Base-by-base conservation (phyloP, 148 eudicot genomes). In the Rhododendron mucronatum region DNA sequence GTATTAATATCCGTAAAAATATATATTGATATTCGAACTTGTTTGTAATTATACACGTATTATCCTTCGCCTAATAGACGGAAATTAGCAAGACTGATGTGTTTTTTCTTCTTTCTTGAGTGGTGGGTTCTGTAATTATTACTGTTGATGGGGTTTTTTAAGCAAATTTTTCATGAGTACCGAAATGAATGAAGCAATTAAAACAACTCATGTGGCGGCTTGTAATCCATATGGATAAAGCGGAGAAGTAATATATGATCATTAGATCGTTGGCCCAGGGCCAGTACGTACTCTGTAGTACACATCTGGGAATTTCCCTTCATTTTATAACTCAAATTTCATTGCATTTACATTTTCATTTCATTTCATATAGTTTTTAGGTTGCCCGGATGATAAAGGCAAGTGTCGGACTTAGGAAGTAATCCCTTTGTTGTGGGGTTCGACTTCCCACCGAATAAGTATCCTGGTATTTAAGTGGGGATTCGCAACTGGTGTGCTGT, bases 201-300 rank as follows among this genome's bases (percentile, higher is more conserved):
- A 57, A 85, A 48, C 83, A 45, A 47, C 67, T 39, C 85, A 84
- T 87, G 78, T 89, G 89, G 85, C 83, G 88, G 91, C 88, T 85
- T 47, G 78, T 18, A 47, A 18, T 59, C 50, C 65, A 16, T 85
- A 37, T 81, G 76, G 18, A 71, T 13, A 71, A 71, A 85, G 86
- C 59, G 57, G 51, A 81, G 86, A 55, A 63, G 44, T 41, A 61
- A 61, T 8, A 65, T 5, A 33, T 33, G 41, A 78, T 82, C 28
- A 23, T n/a, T 75, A 45, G 53, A 21, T 71, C 35, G 16, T 10
- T 71, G 77, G 78, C 28, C 78, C 75, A 1, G 74, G 4, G 15
- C 21, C 11, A 23, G 48, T 44, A 8, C 53, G 48, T 44, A 8
- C 53, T 78, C 45, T n/a, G 3, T 28, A 41, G 45, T 41, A 41